These are phyloP conservation scores for Castanea sativa DNA, from an alignment of 306 rosid genomes.

Conservation along the genomic window DNA sequence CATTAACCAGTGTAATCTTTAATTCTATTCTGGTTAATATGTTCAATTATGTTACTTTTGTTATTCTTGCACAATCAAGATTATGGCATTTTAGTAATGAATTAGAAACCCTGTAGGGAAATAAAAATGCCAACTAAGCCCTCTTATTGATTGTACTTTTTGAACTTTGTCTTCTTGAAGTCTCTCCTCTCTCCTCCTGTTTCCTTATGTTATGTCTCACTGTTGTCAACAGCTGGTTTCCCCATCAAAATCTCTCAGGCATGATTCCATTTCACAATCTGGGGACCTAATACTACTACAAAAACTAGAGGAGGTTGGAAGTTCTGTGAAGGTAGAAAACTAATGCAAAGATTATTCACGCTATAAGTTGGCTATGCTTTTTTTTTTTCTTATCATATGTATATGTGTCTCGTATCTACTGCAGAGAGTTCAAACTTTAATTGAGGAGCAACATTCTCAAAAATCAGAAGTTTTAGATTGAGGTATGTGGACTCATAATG, in stretches of 20 bases:
- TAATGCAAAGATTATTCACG: not conserved
- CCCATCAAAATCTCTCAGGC: constrained; percentile 59
- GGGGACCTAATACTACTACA: constrained; percentile 67
- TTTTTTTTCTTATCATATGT: constrained; percentile 22
- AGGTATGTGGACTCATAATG: constrained; percentile 36
- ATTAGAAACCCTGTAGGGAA: not conserved
- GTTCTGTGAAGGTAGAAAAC: constrained; percentile 71
- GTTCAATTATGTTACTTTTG: not conserved
- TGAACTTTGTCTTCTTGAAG: not conserved
- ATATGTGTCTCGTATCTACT: constrained; percentile 21
- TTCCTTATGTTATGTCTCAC: not conserved
- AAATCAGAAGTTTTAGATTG: constrained; percentile 43
- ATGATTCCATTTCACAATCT: constrained; percentile 42
- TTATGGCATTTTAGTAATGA: not conserved
- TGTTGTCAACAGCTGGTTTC: constrained; percentile 42
- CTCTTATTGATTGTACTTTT: constrained; percentile 7
- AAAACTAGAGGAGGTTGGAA: constrained; percentile 92
- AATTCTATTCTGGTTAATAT: not conserved
- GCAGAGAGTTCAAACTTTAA: constrained; percentile 76
- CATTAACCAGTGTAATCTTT: not conserved
- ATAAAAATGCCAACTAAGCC: constrained; percentile 4
- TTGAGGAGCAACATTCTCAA: constrained; percentile 62
- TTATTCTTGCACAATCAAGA: constrained; percentile 5
- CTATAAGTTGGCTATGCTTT: not conserved
- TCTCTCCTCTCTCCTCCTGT: not conserved